Base-by-base conservation (phyloP, 2,329 filamentous ascomycete genomes). In the Hypoxylon sp. region DNA sequence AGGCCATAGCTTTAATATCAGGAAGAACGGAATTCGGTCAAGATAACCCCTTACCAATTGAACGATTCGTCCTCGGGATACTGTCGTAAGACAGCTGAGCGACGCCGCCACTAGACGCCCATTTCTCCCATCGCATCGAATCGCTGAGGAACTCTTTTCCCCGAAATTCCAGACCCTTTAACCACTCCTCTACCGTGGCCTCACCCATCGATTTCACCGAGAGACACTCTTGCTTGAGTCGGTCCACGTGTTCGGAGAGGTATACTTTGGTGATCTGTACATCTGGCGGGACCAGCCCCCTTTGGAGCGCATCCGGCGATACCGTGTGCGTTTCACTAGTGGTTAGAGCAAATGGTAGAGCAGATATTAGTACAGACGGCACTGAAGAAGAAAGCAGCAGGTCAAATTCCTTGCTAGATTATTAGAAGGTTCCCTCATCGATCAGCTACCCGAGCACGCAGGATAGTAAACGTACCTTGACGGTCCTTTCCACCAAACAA, bases 101-200 rank as follows among this genome's bases (percentile, higher is more conserved):
- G 35, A 79, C 51, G 27, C 77, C 77, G 43, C 79, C 79, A 35
- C 80, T 74, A 3, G 68, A 65, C 62, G 88, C 86, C 85, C 89
- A 94, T 67, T 86, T 88, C 70, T 92, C 90, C 88, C 90, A 94
- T 46, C 88, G 84, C 23, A 84, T 80, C 24, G 84, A 81, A 69
- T 90, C 86, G 9, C 78, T 80, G 65, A 86, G 82, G 45, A 80
- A 75, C 56, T 85, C 79, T 65, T 83, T 84, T 8, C 89, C 88
- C 55, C 84, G 81, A 23, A 76, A 77, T 38, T 86, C 83, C 3
- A 95, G 80, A 8, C 90, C 90, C 73, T 93, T 93, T 24, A 87
- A 79, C 90, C 91, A 95, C 72, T 93, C 90, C 65, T 91, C 88
- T 3, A 83, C 82, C 9, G 88, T 84, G 37, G 87, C 87, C 40